Evolutionary conservation across 108 stramenopile genomes (phyloP).

Genomic region (Skeletonema potamos): DNA sequence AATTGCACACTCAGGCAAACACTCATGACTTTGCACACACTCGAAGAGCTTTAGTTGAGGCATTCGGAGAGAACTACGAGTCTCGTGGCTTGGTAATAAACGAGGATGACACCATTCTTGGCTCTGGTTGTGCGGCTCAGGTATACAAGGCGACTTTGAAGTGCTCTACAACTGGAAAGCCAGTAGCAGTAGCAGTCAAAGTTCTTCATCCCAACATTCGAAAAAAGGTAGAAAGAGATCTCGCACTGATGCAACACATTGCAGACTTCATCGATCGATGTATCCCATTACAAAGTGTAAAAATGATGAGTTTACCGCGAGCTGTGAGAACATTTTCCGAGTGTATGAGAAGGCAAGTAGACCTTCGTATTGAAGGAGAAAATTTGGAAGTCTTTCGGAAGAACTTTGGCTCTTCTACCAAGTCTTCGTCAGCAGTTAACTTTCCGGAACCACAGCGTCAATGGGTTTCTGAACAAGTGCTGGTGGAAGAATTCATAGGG

Average conservation of each 20-base stretch:
- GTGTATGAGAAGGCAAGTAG: constrained; percentile 72
- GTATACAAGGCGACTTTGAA: constrained; percentile 71
- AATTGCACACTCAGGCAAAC: constrained; percentile 64
- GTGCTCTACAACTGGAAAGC: background rate
- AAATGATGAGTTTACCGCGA: constrained; percentile 77
- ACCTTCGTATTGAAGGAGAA: constrained; percentile 72
- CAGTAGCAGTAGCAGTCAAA: constrained; percentile 85
- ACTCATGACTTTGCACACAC: constrained; percentile 77
- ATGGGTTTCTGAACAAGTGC: constrained; percentile 57
- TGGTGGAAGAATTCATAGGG: constrained; percentile 73
- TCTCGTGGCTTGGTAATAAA: constrained; percentile 51
- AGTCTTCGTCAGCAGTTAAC: constrained; percentile 23
- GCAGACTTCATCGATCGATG: constrained; percentile 59
- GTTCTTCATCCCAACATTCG: constrained; percentile 81
- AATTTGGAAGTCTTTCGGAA: constrained; percentile 64
- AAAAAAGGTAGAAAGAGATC: constrained; percentile 62
- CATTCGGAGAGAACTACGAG: constrained; percentile 76
- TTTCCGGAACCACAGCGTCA: constrained; percentile 72
- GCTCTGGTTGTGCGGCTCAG: constrained; percentile 90
- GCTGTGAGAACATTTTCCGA: constrained; percentile 72
- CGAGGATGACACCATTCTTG: constrained; percentile 57
- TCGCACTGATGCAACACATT: constrained; percentile 62
- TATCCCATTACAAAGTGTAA: constrained; percentile 58
- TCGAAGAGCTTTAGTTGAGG: constrained; percentile 51
- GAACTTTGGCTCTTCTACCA: constrained; percentile 63